Base-by-base conservation (phyloP, 2,329 filamentous ascomycete genomes). In the Beauveria sp. region DNA sequence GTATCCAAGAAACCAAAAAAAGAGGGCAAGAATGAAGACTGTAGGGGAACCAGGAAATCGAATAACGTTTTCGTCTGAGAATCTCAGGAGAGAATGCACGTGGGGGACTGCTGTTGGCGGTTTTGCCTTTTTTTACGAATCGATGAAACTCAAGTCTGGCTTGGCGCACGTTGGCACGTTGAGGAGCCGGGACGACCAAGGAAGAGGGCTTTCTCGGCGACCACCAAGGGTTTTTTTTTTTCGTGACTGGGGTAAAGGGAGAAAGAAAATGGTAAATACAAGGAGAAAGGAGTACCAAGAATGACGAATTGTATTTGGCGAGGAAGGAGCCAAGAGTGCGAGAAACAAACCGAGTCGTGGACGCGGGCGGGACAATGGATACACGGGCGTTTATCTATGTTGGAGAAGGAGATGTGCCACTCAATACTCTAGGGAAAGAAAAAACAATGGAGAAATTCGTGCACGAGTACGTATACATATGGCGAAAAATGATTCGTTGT, bases 1-100 rank as follows among this genome's bases (percentile, higher is more conserved):
- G 50, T 46, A 63, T 56, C 65, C 68, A 20, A 65, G 66, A 61
- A 24, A 58, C 49, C 28, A 47, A 42, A 50, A 30, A 53, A 52
- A 60, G 26, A 38, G 53, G 52, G 24, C 12, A 49, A 49, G 46
- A 28, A 49, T 12, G 9, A 38, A 38, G 12, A 38, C 4, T 38
- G 34, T 38, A 38, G 34, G 34, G 34, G 5, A 38, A 38, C 20
- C 12, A 14, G 24, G 20, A n/a, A 46, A 53, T 34, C 20, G 46
- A 38, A 30, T n/a, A 4, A 57, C 34, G 8, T 6, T 22, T 34
- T 57, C 20, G 34, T 38, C 34, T 14, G 10, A 12, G 54, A 26
- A 16, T 20, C 5, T 45, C 22, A 42, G 38, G 24, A 46, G 43
- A 46, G 6, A 28, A 38, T 50, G n/a, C 16, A 28, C 16, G 28